Base-by-base conservation (phyloP, 768 basidiomycete genomes). In the Xerocomellus amylosporus region DNA sequence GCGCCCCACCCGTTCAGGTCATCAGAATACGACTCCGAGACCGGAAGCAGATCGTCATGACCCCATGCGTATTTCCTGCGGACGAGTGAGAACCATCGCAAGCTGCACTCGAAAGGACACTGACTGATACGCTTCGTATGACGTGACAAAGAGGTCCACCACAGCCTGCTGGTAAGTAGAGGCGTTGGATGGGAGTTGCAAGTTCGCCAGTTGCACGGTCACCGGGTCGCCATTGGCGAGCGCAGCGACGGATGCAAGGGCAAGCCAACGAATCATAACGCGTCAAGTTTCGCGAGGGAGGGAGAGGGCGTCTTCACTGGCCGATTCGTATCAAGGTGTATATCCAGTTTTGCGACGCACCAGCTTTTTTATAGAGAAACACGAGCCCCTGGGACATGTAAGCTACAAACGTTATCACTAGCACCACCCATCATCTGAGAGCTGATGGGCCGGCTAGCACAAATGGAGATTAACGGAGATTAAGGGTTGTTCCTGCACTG, bases 61-160 rank as follows among this genome's bases (percentile, higher is more conserved):
- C 81, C 79, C 64, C 75, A 84, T 0, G 86, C 85, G 55, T 77
- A 78, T 33, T 74, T 55, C 61, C 85, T 86, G 56, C 15, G 10
- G 9, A 12, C n/a, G 26, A 1, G n/a, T 37, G 62, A 56, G 55
- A 47, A 37, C 17, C 14, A 28, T 72, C 19, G 46, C 20, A 9
- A 33, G 31, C 3, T 30, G 26, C n/a, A 19, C 3, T 3, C 4
- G 19, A 43, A 28, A 39, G 17, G 34, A 46, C 10, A 46, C 62
- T 43, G 44, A 82, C 85, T 72, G 77, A 70, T 88, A 88, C 15
- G 82, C 78, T 8, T 65, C 53, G 58, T 86, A 86, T 46, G 80
- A 82, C 20, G 73, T 68, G 1, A 54, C 56, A 64, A 87, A 85
- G 26, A 86, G 74, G 26, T 75, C 54, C 60, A 74, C 72, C 12